A percentile compares a stretch with the other conserved stretches of the same genome.
phyloP scores from a whole-genome alignment of 257 asterid genomes.

The Coffea eugenioides region DNA sequence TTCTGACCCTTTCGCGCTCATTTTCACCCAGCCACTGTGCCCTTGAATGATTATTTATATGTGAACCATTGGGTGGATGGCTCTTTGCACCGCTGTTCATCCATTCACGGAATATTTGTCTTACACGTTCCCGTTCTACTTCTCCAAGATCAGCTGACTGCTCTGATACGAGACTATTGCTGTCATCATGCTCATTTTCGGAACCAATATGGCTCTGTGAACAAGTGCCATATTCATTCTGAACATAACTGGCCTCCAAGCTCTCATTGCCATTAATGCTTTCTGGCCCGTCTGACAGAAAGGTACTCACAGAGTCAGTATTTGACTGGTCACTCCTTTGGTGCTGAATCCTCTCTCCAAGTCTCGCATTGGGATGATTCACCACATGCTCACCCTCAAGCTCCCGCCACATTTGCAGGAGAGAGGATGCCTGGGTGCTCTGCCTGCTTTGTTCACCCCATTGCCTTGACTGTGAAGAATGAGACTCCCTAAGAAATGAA shows the following conservation, averaged over 20 bases:
- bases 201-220: constrained; percentile 34
- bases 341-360: constrained; percentile 31
- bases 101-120: constrained; percentile 81
- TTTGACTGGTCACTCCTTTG: constrained; percentile 28
- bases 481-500: constrained; percentile 48
- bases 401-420: constrained; percentile 86
- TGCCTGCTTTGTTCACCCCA: constrained; percentile 49
- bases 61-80: constrained; percentile 34
- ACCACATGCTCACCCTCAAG: constrained; percentile 67
- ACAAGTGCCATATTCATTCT: constrained; percentile 26
- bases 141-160: constrained; percentile 73
- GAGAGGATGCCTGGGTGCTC: constrained; percentile 59
- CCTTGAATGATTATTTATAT: constrained; percentile 29
- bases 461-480: constrained; percentile 38
- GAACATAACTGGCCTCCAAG: constrained; percentile 37
- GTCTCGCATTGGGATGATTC: constrained; percentile 35
- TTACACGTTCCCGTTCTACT: constrained; percentile 70
- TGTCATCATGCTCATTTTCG: constrained; percentile 49
- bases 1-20: constrained; percentile 56
- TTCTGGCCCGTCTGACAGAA: constrained; percentile 37
- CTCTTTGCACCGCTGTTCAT: constrained; percentile 46
- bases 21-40: constrained; percentile 51
- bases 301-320: constrained; percentile 32
- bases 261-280: constrained; percentile 35
- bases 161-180: constrained; percentile 49